Evolutionary conservation across 768 basidiomycete genomes (phyloP).

Genomic region (Lentinula boryana): DNA sequence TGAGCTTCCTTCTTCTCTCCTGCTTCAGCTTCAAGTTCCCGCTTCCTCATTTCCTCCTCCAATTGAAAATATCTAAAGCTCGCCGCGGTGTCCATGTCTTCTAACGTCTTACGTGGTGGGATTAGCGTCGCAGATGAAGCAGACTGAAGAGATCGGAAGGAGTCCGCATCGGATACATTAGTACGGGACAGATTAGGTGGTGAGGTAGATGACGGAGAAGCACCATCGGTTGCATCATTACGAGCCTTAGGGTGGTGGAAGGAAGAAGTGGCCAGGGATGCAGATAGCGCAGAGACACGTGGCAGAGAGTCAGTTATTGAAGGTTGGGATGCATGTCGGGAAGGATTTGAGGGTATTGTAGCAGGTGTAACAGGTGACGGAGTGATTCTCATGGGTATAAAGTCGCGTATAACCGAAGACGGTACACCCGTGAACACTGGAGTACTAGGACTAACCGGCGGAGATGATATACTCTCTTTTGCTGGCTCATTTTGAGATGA

Average conservation of each 20-base stretch:
- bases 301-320: conserved; percentile 8
- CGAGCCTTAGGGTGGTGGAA: conserved; percentile 26
- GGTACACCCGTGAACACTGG: conserved; percentile 4
- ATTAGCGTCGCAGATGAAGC: conserved; percentile 2
- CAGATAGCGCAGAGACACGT: conserved; percentile 38
- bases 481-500: not conserved
- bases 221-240: conserved; percentile 5
- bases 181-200: not conserved
- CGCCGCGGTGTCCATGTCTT: conserved; percentile 6
- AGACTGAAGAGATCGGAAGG: conserved; percentile 5
- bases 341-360: conserved; percentile 13
- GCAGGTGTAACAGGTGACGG: not conserved
- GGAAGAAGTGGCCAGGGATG: conserved; percentile 35
- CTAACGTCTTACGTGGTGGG: not conserved
- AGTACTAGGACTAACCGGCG: conserved; percentile 3
- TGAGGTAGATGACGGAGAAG: not conserved
- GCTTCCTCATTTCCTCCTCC: conserved; percentile 9
- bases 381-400: conserved; percentile 26
- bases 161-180: not conserved
- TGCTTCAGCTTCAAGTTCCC: not conserved
- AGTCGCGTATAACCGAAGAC: conserved; percentile 29
- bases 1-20: not conserved
- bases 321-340: conserved; percentile 17
- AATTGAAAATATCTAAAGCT: conserved; percentile 7
- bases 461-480: not conserved